Evolutionary conservation across 345 rosid species (phyloP).

Genomic region (Geranium brycei): DNA sequence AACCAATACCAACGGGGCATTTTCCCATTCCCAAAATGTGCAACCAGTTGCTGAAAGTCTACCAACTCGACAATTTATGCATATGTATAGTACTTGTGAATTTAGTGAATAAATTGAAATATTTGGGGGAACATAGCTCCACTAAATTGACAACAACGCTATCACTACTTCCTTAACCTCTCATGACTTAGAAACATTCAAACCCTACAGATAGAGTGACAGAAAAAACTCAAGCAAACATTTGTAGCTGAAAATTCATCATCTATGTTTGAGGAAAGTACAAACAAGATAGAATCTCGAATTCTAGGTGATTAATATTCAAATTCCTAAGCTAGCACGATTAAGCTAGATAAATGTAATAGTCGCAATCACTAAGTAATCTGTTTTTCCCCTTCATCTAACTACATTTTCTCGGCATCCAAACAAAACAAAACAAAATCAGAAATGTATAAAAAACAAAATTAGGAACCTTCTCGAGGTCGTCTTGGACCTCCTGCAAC

Average conservation of each 20-base stretch:
- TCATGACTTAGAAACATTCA: neutral
- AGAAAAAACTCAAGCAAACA: neutral
- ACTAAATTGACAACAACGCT: too few relatives aligned
- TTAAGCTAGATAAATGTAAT: neutral
- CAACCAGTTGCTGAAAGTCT: neutral
- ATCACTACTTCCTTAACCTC: too few relatives aligned
- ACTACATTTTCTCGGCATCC: neutral
- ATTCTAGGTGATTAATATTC: too few relatives aligned
- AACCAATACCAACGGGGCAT: neutral
- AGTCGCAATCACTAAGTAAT: neutral
- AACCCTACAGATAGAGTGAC: neutral
- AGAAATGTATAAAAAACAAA: too few relatives aligned
- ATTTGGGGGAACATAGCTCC: too few relatives aligned
- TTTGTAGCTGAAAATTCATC: neutral
- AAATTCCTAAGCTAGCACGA: neutral
- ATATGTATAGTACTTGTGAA: too few relatives aligned
- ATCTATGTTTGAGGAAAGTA: too few relatives aligned
- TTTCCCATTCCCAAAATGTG: neutral
- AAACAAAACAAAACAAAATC: neutral
- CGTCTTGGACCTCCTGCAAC: slow-evolving; percentile 93
- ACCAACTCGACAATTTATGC: neutral
- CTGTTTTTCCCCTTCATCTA: too few relatives aligned
- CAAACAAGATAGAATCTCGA: neutral
- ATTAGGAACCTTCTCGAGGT: slow-evolving; percentile 66
- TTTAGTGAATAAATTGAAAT: too few relatives aligned